Conservation (phyloP, 2,329 filamentous ascomycete species). For the Fusarium sp. region DNA sequence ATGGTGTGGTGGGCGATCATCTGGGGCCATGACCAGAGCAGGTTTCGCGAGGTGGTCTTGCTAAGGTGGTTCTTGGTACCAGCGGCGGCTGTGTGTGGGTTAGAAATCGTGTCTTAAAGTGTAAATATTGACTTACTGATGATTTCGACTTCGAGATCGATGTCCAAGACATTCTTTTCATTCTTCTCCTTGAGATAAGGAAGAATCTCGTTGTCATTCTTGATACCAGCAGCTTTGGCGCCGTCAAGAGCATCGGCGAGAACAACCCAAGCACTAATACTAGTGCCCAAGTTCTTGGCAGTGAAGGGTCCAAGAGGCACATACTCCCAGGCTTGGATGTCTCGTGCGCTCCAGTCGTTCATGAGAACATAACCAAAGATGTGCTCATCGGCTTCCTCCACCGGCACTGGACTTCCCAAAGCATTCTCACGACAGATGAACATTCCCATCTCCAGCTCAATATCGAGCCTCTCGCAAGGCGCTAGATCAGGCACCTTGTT, state of each 20-base stretch:
- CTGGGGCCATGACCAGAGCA: conserved; percentile 86
- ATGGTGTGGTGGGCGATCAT: conserved; percentile 87
- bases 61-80: conserved; percentile 45
- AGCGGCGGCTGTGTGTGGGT: conserved; percentile 43
- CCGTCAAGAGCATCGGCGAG: conserved; percentile 67
- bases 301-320: conserved; percentile 73
- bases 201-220: conserved; percentile 56
- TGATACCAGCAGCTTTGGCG: conserved; percentile 13
- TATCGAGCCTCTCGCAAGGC: conserved; percentile 74
- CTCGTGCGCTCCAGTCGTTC: conserved; percentile 75
- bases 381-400: conserved; percentile 74
- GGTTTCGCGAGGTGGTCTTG: conserved; percentile 53
- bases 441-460: conserved; percentile 83
- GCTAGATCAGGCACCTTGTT: conserved; percentile 67
- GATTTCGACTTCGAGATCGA: conserved; percentile 56
- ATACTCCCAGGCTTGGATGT: conserved; percentile 73
- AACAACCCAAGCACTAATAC: conserved; percentile 73
- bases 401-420: conserved; percentile 74
- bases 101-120: rapidly evolving
- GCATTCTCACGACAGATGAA: conserved; percentile 77
- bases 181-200: conserved; percentile 68
- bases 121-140: conserved; percentile 51
- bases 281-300: conserved; percentile 71
- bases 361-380: conserved; percentile 78
- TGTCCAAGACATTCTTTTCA: conserved; percentile 53